These are phyloP conservation scores for Adansonia madagascariensis DNA, from an alignment of 441 rosid species.

Conservation along the genomic window DNA sequence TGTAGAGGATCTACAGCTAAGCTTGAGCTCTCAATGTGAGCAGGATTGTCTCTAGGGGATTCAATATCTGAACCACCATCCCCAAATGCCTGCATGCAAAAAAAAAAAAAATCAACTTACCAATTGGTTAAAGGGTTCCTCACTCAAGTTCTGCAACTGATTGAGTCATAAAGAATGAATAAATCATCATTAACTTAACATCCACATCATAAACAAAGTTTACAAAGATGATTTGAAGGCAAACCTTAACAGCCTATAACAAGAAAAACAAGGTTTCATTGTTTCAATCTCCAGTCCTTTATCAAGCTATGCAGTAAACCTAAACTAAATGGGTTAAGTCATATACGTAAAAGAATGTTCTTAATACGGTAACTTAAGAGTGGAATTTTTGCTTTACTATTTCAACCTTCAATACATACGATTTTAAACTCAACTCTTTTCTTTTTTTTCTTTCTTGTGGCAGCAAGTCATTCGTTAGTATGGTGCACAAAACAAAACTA, in stretches of 20 bases:
- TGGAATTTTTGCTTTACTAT: neutral
- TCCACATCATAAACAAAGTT: neutral
- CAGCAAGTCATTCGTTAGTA: neutral
- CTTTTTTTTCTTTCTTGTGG: conserved; percentile 1
- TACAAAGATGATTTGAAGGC: neutral
- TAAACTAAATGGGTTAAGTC: neutral
- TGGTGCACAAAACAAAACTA: neutral
- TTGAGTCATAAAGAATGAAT: conserved; percentile 10
- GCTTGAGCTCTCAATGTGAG: conserved; percentile 49
- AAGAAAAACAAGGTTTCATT: neutral
- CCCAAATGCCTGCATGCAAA: conserved; percentile 69
- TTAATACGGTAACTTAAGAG: neutral
- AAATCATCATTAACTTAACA: neutral
- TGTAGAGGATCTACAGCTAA: conserved; percentile 49
- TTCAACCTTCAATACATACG: neutral
- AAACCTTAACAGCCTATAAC: conserved; percentile 3
- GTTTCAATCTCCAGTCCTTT: conserved; percentile 4
- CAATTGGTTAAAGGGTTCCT: conserved; percentile 9
- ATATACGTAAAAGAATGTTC: neutral
- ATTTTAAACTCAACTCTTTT: neutral
- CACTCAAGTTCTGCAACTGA: neutral
- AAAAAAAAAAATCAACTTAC: neutral
- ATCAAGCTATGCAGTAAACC: conserved; percentile 12
- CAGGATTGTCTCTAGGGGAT: conserved; percentile 57
- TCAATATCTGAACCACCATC: conserved; percentile 81